phyloP scores from a whole-genome alignment of 495 filamentous ascomycete species.

The Penicillium desertorum region DNA sequence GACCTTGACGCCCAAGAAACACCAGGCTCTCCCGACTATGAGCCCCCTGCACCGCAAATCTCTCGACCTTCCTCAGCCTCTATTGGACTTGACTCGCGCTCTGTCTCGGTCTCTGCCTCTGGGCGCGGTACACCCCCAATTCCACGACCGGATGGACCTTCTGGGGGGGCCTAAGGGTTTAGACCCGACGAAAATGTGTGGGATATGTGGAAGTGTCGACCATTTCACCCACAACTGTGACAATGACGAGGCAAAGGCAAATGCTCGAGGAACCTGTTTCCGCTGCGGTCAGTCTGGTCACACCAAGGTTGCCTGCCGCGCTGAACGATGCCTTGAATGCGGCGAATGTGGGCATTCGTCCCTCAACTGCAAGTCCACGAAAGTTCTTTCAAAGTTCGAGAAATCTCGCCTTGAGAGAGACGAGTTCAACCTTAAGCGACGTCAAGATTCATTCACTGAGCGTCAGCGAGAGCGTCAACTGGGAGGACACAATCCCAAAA shows the following conservation, averaged over 20 bases:
- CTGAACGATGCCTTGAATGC: constrained; percentile 47
- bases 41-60: constrained; percentile 20
- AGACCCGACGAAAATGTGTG: constrained; percentile 45
- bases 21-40: constrained; percentile 10
- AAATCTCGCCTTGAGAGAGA: constrained; percentile 32
- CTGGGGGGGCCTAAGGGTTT: constrained; percentile 47
- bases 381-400: constrained; percentile 37
- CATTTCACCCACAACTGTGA: constrained; percentile 52
- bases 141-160: constrained; percentile 35
- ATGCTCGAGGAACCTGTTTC: constrained; percentile 40
- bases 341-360: constrained; percentile 46
- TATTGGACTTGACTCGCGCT: constrained; percentile 26
- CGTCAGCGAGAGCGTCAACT: constrained; percentile 44
- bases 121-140: constrained; percentile 28
- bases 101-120: constrained; percentile 30
- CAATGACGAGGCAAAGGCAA: constrained; percentile 42
- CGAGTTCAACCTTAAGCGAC: constrained; percentile 35
- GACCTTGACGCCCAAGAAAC: constrained; percentile 32
- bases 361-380: constrained; percentile 33
- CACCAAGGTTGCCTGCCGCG: constrained; percentile 36
- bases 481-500: constrained; percentile 47
- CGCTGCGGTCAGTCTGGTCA: constrained; percentile 48
- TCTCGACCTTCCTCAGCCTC: constrained; percentile 31
- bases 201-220: constrained; percentile 46
- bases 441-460: constrained; percentile 36